A percentile compares a stretch with the other conserved stretches of the same genome.
Evolutionary conservation across 164 flowering plant species (phyloP).

Genomic region (Sextonia rubra): DNA sequence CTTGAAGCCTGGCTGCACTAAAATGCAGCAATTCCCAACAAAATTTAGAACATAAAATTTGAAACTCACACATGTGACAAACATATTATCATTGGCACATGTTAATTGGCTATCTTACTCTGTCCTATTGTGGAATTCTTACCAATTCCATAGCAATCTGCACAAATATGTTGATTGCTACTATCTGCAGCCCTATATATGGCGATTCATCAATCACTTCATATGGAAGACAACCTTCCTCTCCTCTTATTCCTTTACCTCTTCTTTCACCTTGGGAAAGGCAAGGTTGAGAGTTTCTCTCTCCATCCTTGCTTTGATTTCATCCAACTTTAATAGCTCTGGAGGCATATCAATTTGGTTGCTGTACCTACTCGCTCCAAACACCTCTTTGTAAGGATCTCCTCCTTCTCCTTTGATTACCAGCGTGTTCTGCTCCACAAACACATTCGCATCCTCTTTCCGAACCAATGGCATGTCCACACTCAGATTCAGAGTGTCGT

Average conservation of each 20-base stretch:
- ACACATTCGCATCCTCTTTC: slow-evolving; percentile 55
- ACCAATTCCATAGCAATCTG: too few species aligned
- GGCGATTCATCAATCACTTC: too few species aligned
- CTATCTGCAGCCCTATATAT: too few species aligned
- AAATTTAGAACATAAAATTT: too few species aligned
- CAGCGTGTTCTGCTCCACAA: slow-evolving; percentile 57
- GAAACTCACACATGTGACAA: too few species aligned
- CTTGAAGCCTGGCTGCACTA: too few species aligned
- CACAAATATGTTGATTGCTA: too few species aligned
- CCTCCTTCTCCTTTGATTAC: slow-evolving; percentile 46
- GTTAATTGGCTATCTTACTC: too few species aligned
- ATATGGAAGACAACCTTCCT: slow-evolving; percentile 44
- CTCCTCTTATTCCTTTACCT: too few species aligned
- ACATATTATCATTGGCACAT: too few species aligned
- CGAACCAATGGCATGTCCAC: slow-evolving; percentile 69
- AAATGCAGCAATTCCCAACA: too few species aligned
- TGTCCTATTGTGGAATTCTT: too few species aligned
- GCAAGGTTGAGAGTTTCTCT: slow-evolving; percentile 57
- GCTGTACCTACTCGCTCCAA: slow-evolving; percentile 37
- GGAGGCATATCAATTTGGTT: slow-evolving; percentile 50
- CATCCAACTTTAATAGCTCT: slow-evolving; percentile 36
- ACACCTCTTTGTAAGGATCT: slow-evolving; percentile 26
- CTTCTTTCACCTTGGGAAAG: slow-evolving; percentile 60
- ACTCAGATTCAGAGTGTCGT: slow-evolving; percentile 35
- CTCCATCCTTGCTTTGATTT: slow-evolving; percentile 74